Base-by-base conservation (phyloP, 1,284 basidiomycete genomes). In the Singerocomus inundabilis region DNA sequence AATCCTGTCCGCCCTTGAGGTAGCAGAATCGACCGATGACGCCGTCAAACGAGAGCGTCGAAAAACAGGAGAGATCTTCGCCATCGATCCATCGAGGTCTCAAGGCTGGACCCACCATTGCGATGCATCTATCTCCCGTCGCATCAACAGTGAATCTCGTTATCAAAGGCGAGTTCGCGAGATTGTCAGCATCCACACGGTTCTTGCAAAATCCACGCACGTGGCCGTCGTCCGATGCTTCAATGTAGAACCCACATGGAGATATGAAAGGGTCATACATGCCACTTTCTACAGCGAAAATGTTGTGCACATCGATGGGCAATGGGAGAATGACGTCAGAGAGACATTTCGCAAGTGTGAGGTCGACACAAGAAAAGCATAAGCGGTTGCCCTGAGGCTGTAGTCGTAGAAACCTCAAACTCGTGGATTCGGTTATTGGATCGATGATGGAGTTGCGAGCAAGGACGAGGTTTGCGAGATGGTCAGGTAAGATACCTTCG, bases 111-210 rank as follows among this genome's bases (percentile, higher is more conserved):
- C 52, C 48, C 3, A 53, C 35, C 6, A 12, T 1, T 13, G 53
- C 52, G 4, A 39, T 12, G 11, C 52, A 53, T 8, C 29, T 24
- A 12, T 44, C 29, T 12, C 41, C 40, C 0, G 48, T 28, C 5
- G 53, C 35, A 11, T 53, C 53, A n/a, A 55, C 32, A 10, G 48
- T 39, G 25, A 56, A 55, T 26, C 35, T 52, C 1, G 35, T 53
- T 25, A 53, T 34, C n/a, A 16, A 24, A 10, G 12, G 24, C 1
- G 8, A 8, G 12, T n/a, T 10, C 13, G n/a, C n/a, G n/a, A 6
- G 18, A 2, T 15, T 12, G 7, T 39, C 5, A 5, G 9, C n/a
- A 8, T 39, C 31, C 2, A 6, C 12, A 28, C 24, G 38, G 26
- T 13, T 39, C n/a, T 40, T 30, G 37, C 41, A 52, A 16, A 55